Conservation (phyloP, 192 early-diverging fungal species). For the Mortierella antarctica region DNA sequence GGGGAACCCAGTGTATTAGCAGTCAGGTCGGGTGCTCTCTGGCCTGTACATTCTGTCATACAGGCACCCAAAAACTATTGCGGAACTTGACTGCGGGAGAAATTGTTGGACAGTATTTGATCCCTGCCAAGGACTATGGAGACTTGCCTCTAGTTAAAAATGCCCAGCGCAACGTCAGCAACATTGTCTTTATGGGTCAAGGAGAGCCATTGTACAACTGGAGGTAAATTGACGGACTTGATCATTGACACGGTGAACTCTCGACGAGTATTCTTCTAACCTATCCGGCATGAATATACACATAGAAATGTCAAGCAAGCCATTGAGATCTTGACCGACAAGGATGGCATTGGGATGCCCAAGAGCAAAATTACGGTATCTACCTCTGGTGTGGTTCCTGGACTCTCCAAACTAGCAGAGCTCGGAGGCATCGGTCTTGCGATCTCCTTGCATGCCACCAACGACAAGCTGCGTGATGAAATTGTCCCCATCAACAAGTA, state of each 20-base stretch:
- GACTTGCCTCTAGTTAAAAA: slow-evolving; percentile 69
- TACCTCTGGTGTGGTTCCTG: slow-evolving; percentile 86
- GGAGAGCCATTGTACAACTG: slow-evolving; percentile 92
- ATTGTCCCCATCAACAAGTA: slow-evolving; percentile 88
- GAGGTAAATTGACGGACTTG: slow-evolving; percentile 42
- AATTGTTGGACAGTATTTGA: slow-evolving; percentile 77
- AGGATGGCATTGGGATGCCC: slow-evolving; percentile 67
- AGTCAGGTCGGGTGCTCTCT: slow-evolving; percentile 89
- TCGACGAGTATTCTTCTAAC: not conserved
- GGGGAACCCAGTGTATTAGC: slow-evolving; percentile 82
- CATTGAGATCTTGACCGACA: slow-evolving; percentile 67
- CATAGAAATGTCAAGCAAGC: slow-evolving; percentile 68
- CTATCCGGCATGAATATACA: not conserved
- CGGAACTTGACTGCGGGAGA: slow-evolving; percentile 80
- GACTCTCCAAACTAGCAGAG: slow-evolving; percentile 78
- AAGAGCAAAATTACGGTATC: slow-evolving; percentile 85
- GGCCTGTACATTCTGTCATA: slow-evolving; percentile 91
- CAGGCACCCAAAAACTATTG: slow-evolving; percentile 87
- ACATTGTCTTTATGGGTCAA: slow-evolving; percentile 95
- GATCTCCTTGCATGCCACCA: slow-evolving; percentile 87
- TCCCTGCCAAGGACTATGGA: slow-evolving; percentile 63
- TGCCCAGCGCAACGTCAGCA: slow-evolving; percentile 67
- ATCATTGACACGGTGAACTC: not conserved
- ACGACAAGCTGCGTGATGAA: slow-evolving; percentile 75
- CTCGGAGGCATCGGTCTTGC: slow-evolving; percentile 81